These are phyloP conservation scores for Neurospora cerealis DNA, from an alignment of 495 filamentous ascomycete species.

Conservation along the genomic window DNA sequence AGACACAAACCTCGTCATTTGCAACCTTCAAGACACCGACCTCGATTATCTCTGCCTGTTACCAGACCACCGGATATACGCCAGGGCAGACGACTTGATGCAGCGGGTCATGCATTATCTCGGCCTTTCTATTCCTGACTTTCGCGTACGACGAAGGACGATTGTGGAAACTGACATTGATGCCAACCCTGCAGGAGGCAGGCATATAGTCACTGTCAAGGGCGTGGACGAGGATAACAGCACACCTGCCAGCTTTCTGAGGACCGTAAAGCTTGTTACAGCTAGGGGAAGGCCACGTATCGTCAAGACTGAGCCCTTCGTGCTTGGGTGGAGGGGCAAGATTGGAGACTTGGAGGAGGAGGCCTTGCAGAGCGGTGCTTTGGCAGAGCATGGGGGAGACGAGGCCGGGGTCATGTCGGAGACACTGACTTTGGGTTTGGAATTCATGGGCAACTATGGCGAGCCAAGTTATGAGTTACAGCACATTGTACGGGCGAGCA, in stretches of 20 bases:
- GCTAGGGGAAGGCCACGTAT: slow-evolving; percentile 17
- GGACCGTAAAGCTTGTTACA: slow-evolving; percentile 25
- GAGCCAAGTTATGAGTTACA: slow-evolving; percentile 29
- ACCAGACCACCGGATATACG: slow-evolving; percentile 19
- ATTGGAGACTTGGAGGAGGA: slow-evolving; percentile 14
- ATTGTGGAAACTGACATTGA: slow-evolving; percentile 17
- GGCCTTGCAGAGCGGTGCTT: not conserved
- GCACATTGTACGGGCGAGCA: slow-evolving; percentile 7
- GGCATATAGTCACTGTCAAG: slow-evolving; percentile 17
- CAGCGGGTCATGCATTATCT: slow-evolving; percentile 29
- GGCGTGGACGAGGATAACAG: slow-evolving; percentile 31
- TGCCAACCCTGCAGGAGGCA: not conserved
- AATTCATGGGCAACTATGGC: slow-evolving; percentile 38
- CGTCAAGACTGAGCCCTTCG: slow-evolving; percentile 29
- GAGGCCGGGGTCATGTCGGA: not conserved
- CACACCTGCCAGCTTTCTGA: slow-evolving; percentile 33
- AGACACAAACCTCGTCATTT: slow-evolving; percentile 27
- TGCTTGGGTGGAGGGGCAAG: slow-evolving; percentile 18
- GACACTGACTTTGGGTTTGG: slow-evolving; percentile 25
- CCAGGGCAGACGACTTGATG: slow-evolving; percentile 31
- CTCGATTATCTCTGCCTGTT: slow-evolving; percentile 17
- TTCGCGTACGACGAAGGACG: slow-evolving; percentile 24
- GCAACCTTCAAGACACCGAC: slow-evolving; percentile 36
- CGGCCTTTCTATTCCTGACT: slow-evolving; percentile 23
- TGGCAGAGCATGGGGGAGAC: not conserved